phyloP scores from a whole-genome alignment of 2,329 filamentous ascomycete species.

The Ceratocystis alfenasii region DNA sequence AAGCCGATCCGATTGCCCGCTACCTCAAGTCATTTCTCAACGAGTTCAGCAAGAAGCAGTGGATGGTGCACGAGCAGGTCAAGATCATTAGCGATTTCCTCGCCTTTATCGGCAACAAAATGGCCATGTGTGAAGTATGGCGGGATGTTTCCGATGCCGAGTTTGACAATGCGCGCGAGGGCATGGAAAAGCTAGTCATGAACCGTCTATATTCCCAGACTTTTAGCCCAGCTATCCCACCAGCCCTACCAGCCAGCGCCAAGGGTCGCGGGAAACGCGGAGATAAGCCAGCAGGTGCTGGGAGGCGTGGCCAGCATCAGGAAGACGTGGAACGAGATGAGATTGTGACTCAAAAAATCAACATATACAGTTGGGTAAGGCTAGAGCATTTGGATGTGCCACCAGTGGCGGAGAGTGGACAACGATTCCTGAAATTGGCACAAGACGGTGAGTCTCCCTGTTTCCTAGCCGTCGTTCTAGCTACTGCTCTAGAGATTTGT shows the following conservation, averaged over 20 bases:
- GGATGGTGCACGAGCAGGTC: slow-evolving; percentile 99
- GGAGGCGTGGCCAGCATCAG: slow-evolving; percentile 88
- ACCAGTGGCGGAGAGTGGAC: slow-evolving; percentile 70
- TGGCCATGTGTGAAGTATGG: slow-evolving; percentile 96
- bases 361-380: slow-evolving; percentile 88
- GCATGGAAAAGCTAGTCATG: slow-evolving; percentile 99
- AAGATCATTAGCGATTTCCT: slow-evolving; percentile 97
- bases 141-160: slow-evolving; percentile 88
- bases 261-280: slow-evolving; percentile 53
- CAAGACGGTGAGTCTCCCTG: slow-evolving; percentile 54
- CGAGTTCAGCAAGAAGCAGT: slow-evolving; percentile 94
- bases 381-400: slow-evolving; percentile 92
- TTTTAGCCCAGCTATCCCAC: slow-evolving; percentile 85
- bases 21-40: slow-evolving; percentile 88
- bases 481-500: background rate
- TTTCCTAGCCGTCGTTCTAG: background rate
- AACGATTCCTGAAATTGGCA: slow-evolving; percentile 75
- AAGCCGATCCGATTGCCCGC: slow-evolving; percentile 92
- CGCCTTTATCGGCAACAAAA: slow-evolving; percentile 94
- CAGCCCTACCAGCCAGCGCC: slow-evolving; percentile 51
- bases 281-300: slow-evolving; percentile 60
- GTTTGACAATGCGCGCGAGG: slow-evolving; percentile 95
- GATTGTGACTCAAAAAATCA: slow-evolving; percentile 89
- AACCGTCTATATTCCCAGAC: slow-evolving; percentile 91
- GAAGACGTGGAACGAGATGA: slow-evolving; percentile 96